A percentile compares a stretch with the other conserved stretches of the same genome.
These are phyloP conservation scores for Cymodocea nodosa DNA, from an alignment of 116 monocot genomes.

Conservation along the genomic window DNA sequence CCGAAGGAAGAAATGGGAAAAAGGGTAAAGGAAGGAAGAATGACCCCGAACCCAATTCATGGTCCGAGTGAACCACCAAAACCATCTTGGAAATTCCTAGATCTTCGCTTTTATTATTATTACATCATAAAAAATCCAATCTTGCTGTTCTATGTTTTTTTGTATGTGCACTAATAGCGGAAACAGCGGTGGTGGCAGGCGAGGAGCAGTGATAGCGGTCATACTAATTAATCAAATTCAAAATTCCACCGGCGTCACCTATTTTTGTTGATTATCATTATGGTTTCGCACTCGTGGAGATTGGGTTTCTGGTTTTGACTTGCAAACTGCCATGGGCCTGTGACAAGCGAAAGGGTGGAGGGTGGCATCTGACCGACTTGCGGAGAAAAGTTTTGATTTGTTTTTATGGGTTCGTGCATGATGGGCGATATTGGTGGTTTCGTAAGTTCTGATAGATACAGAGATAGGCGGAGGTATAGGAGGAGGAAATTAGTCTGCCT, in stretches of 20 bases:
- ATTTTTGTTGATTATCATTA: too few species aligned
- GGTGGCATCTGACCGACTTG: not conserved
- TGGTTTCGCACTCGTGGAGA: not conserved
- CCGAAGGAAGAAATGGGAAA: too few species aligned
- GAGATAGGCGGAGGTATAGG: not conserved
- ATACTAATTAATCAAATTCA: too few species aligned
- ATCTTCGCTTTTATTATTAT: not conserved
- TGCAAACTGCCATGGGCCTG: not conserved
- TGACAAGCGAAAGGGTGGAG: not conserved
- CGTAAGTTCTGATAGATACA: not conserved
- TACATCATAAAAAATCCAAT: not conserved
- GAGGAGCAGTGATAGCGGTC: too few species aligned
- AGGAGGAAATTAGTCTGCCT: not conserved
- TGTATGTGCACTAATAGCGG: not conserved
- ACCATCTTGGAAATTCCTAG: conserved; percentile 2
- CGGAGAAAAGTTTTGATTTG: not conserved
- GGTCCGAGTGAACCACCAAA: not conserved
- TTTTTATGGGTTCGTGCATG: conserved; percentile 5
- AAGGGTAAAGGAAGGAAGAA: not conserved
- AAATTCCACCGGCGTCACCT: too few species aligned
- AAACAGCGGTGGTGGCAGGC: too few species aligned
- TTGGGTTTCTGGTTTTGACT: not conserved
- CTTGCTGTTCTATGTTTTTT: not conserved
- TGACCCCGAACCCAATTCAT: conserved; percentile 4
- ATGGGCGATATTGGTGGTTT: conserved; percentile 1